phyloP scores from a whole-genome alignment of 1,284 basidiomycete species.

The Abortiporus biennis region DNA sequence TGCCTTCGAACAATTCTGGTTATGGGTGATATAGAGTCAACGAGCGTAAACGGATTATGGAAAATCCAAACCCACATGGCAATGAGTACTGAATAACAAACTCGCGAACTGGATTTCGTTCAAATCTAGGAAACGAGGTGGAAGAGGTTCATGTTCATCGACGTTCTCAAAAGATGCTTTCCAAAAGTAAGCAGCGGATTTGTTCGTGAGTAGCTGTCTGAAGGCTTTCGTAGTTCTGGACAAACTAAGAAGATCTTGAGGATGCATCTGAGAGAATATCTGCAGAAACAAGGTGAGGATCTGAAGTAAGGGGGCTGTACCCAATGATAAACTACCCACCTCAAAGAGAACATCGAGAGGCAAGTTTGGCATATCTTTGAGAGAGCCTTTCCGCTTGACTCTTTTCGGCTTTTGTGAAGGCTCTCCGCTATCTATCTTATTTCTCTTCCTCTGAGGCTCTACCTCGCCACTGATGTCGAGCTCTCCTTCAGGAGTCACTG shows the following conservation, averaged over 20 bases:
- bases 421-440: too few species aligned
- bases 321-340: neutral
- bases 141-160: constrained; percentile 9
- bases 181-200: constrained; percentile 10
- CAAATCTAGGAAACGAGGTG: constrained; percentile 12
- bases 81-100: constrained; percentile 11
- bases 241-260: constrained; percentile 13
- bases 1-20: constrained; percentile 5
- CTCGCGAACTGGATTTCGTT: constrained; percentile 13
- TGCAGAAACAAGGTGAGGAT: neutral
- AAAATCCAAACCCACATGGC: constrained; percentile 10
- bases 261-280: constrained; percentile 11
- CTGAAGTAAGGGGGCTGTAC: neutral
- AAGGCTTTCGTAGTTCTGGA: constrained; percentile 11
- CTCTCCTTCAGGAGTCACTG: too few species aligned
- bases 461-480: too few species aligned
- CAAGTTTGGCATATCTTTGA: neutral
- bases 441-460: too few species aligned
- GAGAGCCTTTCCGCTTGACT: too few species aligned
- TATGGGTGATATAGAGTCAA: neutral
- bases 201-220: constrained; percentile 10
- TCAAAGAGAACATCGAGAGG: neutral
- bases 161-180: constrained; percentile 6
- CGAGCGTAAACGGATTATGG: too few species aligned
- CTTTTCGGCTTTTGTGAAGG: too few species aligned